A percentile compares a stretch with the other conserved stretches of the same genome.
phyloP scores from a whole-genome alignment of 2,329 filamentous ascomycete genomes.

The Fusarium sp. region DNA sequence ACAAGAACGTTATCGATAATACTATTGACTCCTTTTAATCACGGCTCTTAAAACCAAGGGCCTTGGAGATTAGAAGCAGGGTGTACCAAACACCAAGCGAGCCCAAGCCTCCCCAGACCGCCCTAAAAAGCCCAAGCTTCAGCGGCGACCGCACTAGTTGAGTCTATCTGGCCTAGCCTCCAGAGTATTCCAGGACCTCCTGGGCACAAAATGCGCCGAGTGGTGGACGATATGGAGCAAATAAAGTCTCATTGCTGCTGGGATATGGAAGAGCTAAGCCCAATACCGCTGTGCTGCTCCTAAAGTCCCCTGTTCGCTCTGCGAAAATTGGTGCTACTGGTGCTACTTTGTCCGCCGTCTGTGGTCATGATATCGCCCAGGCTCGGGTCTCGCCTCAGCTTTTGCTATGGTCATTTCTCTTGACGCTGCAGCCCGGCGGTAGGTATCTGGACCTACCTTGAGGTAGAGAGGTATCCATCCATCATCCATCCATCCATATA shows the following conservation, averaged over 20 bases:
- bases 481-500: not conserved
- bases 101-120: constrained; percentile 17
- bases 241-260: constrained; percentile 22
- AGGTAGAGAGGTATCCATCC: not conserved
- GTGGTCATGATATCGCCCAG: constrained; percentile 41
- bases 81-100: not conserved
- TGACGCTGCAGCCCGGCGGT: constrained; percentile 16
- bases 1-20: constrained; percentile 14
- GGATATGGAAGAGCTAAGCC: constrained; percentile 36
- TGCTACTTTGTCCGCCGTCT: constrained; percentile 20
- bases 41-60: constrained; percentile 19
- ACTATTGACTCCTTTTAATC: constrained; percentile 29
- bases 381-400: constrained; percentile 39
- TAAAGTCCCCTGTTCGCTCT: constrained; percentile 25
- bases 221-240: constrained; percentile 35
- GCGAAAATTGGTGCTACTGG: constrained; percentile 25
- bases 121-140: constrained; percentile 26
- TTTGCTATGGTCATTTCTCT: constrained; percentile 38
- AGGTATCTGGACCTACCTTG: not conserved
- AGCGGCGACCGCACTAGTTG: constrained; percentile 25
- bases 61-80: constrained; percentile 30
- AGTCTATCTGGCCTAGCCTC: constrained; percentile 24
- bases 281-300: constrained; percentile 29
- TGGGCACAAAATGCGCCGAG: constrained; percentile 35
- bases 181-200: constrained; percentile 21